Evolutionary conservation across 495 filamentous ascomycete species (phyloP), one percentile per base, ranked within the genome.

Genomic region (Podospora anserina): DNA sequence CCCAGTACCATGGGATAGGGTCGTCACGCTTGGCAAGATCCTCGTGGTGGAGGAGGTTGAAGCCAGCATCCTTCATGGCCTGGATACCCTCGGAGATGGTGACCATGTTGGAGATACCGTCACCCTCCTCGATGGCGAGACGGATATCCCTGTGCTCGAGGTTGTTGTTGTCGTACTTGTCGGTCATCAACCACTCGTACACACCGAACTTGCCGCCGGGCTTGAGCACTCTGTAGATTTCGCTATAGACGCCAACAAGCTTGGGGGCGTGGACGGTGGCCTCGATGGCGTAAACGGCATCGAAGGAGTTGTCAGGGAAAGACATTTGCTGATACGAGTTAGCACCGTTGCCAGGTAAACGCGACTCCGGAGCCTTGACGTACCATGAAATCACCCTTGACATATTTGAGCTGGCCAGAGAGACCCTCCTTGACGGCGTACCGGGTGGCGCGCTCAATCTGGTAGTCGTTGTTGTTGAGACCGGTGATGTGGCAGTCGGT

Each of bases 121-220:
- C 89, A 76, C 95, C 95, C 81, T 92, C 90, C 85, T 98, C 96
- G 74, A 99, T 99, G 72, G 91, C 94, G 27, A 97, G 88, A 68
- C 95, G 92, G 77, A 98, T 94, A 72, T 89, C 87, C 69, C 93
- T 90, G 85, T 99, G 95, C 74, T 90, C 88, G 18, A 91, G 76
- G 84, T 98, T 92, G 64, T 89, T 80, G 76, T 95, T 94, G 82
- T 99, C 91, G 82, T 97, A 99, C 2, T 89, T 82, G 73, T 97
- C 94, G 54, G 94, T 97, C 95, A 99, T 99, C 70, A 99, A 85
- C 96, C 96, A 99, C 80, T 99, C 95, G 84, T 98, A 98, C 53
- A 98, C 95, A 75, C 95, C 95, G 74, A 99, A 99, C 65, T 91
- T 85, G 75, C 95, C 95, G 63, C 96, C 95, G 60, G 95, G 95